A percentile compares a stretch with the other conserved stretches of the same genome.
Evolutionary conservation across 2,329 filamentous ascomycete genomes (phyloP).

Genomic region (Fusarium circinatum): DNA sequence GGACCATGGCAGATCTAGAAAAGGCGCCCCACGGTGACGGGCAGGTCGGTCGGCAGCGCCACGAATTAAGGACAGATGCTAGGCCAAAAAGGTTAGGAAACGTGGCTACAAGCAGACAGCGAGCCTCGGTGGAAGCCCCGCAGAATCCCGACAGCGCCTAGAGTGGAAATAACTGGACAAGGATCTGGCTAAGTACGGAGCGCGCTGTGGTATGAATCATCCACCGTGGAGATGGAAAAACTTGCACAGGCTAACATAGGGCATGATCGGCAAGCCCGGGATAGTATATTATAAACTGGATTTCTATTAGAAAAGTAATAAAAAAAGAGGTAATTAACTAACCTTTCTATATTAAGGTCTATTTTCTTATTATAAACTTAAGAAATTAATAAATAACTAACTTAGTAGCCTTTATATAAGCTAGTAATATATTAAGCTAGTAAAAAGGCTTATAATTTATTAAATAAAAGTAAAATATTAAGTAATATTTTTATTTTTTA

Average conservation of each 20-base stretch:
- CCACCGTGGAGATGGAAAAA: constrained; percentile 17
- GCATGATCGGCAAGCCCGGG: too few relatives aligned
- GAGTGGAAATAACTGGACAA: constrained; percentile 13
- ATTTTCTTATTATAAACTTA: too few relatives aligned
- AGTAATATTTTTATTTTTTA: too few relatives aligned
- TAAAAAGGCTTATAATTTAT: too few relatives aligned
- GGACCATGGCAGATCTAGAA: constrained; percentile 2
- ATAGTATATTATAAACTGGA: too few relatives aligned
- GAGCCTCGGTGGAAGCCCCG: constrained; percentile 14
- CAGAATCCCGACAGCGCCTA: constrained; percentile 26
- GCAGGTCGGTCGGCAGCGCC: constrained; percentile 30
- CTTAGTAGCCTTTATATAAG: too few relatives aligned
- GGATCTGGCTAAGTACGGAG: constrained; percentile 23
- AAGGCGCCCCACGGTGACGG: constrained; percentile 3
- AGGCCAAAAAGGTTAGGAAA: constrained; percentile 23
- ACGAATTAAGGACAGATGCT: constrained; percentile 8
- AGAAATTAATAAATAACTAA: too few relatives aligned
- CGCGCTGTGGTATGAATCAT: constrained; percentile 24
- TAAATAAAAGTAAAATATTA: too few relatives aligned
- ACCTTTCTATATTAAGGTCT: too few relatives aligned
- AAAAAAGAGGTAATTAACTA: too few relatives aligned
- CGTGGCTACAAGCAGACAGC: constrained; percentile 40
- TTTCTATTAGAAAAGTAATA: too few relatives aligned
- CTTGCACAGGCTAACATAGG: constrained; percentile 23
- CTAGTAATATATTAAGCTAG: too few relatives aligned